Percentiles rank a stretch among this genome's conserved stretches.
phyloP scores from a whole-genome alignment of 208 protist genomes.

The Vickermania ingenoplastis region DNA sequence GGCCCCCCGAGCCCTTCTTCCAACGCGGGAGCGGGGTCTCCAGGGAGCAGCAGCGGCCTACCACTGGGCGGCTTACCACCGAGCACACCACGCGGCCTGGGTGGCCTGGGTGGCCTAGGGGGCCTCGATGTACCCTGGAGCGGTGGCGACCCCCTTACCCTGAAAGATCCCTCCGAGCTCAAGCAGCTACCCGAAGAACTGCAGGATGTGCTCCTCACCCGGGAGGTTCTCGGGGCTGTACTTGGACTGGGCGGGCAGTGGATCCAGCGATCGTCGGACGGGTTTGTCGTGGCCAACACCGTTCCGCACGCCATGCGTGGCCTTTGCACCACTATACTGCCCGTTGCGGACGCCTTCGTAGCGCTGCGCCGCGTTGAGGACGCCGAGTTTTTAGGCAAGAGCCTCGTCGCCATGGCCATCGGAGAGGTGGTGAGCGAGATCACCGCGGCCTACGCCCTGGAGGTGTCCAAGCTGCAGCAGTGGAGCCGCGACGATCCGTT shows the following conservation, averaged over 20 bases:
- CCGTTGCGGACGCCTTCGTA: constrained; percentile 72
- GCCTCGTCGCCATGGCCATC: constrained; percentile 77
- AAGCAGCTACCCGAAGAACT: constrained; percentile 61
- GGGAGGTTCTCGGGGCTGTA: constrained; percentile 52
- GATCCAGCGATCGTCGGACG: constrained; percentile 6
- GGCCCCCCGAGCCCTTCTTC: neutral
- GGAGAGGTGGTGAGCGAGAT: constrained; percentile 76
- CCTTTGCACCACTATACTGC: constrained; percentile 57
- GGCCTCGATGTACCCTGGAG: constrained; percentile 1
- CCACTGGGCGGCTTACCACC: neutral
- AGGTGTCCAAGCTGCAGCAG: constrained; percentile 58
- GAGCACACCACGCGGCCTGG: neutral
- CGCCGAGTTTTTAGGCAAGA: constrained; percentile 59
- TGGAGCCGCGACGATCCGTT: constrained; percentile 24
- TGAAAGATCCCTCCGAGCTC: constrained; percentile 28
- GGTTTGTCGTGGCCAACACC: constrained; percentile 41
- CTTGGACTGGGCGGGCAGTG: constrained; percentile 39
- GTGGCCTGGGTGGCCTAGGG: neutral
- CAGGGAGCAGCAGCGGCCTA: neutral
- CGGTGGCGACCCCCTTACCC: neutral
- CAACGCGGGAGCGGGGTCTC: no score
- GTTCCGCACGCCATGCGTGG: constrained; percentile 60
- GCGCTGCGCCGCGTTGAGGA: constrained; percentile 48
- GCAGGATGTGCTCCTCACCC: constrained; percentile 59
- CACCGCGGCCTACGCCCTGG: constrained; percentile 69